Base-by-base conservation (phyloP, 495 filamentous ascomycete species). In the Penicillium simplicissimum region DNA sequence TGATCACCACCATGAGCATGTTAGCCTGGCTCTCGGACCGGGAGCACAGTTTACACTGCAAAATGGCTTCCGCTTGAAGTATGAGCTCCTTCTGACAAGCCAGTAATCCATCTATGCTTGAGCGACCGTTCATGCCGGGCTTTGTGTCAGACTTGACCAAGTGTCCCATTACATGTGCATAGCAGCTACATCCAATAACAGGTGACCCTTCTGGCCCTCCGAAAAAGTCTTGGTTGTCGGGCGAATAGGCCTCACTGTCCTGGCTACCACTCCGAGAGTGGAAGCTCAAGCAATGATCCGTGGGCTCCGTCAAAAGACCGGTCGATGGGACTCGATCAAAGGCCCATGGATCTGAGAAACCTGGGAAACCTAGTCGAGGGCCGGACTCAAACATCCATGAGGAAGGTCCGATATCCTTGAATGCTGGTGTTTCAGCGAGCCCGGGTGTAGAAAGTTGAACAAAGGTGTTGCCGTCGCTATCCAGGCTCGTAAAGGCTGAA, bases 1-100 rank as follows among this genome's bases (percentile, higher is more conserved):
- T 62, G 8, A 76, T 67, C 8, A 75, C 65, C 6, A 75, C 37
- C 67, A 75, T 74, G 8, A 78, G 67, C 28, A 75, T 63, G n/a
- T 72, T 73, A 0, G 64, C 60, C 31, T 68, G 62, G 1, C 61
- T 66, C 33, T 67, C 71, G 1, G 69, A 64, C 55, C 57, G 61
- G 4, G 55, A 67, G 57, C 75, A 78, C n/a, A 69, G 38, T 10
- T 56, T 55, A 38, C 75, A 78, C 23, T 68, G 69, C 5, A 78
- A 60, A 15, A 76, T 72, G 1, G 61, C 62, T n/a, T 76, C 69
- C 2, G 70, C 63, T 15, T 73, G 62, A 6, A 71, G 56, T 51
- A 74, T 60, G 15, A 78, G 52, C 6, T 70, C 61, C 21, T 68
- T 69, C 35, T 76, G 72, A 23, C 67, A 70, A 8, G 57, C 68